Evolutionary conservation across 108 stramenopile genomes (phyloP).

Genomic region (Cylindrotheca fusiformis): DNA sequence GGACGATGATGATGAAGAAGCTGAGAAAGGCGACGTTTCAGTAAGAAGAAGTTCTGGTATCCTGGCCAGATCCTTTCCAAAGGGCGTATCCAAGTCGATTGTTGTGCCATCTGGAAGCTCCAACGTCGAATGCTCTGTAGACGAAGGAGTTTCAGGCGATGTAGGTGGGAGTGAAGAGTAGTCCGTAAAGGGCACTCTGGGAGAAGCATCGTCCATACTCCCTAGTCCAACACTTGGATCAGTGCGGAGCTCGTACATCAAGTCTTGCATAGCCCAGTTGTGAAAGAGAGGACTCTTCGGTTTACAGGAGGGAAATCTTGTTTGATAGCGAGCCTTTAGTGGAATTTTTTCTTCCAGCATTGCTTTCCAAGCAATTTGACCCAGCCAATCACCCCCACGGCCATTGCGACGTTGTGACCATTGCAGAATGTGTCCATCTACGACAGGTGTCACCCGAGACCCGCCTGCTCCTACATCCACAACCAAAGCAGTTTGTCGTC

Average conservation of each 20-base stretch:
- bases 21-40: constrained; percentile 48
- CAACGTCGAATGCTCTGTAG: constrained; percentile 2
- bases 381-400: constrained; percentile 77
- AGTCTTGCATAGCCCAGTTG: constrained; percentile 66
- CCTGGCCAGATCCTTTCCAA: constrained; percentile 64
- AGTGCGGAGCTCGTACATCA: constrained; percentile 79
- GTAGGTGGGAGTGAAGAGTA: constrained; percentile 1
- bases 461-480: constrained; percentile 79
- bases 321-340: constrained; percentile 54
- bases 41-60: constrained; percentile 69
- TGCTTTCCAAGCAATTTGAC: constrained; percentile 60
- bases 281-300: constrained; percentile 42
- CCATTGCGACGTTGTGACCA: constrained; percentile 66
- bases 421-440: constrained; percentile 74
- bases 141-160: constrained; percentile 9
- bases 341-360: constrained; percentile 38
- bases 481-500: constrained; percentile 74
- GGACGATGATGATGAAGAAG: constrained; percentile 2
- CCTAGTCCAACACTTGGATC: constrained; percentile 29
- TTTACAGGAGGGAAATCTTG: constrained; percentile 13
- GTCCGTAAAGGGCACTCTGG: constrained; percentile 23
- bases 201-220: constrained; percentile 13
- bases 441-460: constrained; percentile 69
- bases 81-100: constrained; percentile 44
- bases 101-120: constrained; percentile 70